Evolutionary conservation across 805 yeast species (phyloP).

Genomic region (Zygosaccharomyces pseudorouxii): DNA sequence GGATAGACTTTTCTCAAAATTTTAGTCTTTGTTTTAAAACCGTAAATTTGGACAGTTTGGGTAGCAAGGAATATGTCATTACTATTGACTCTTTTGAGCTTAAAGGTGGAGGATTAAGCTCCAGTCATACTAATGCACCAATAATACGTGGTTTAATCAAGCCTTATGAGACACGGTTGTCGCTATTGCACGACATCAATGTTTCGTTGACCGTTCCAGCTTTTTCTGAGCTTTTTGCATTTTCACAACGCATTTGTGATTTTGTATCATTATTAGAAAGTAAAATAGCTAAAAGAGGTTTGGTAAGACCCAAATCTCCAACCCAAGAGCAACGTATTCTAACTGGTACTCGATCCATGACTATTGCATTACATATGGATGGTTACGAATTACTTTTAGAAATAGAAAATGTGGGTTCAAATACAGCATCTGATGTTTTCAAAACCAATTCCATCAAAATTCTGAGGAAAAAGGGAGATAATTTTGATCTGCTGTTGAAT

Average conservation of each 20-base stretch:
- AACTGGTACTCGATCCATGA: constrained; percentile 4
- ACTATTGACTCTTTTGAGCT: constrained; percentile 4
- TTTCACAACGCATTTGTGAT: constrained; percentile 6
- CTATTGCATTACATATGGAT: constrained; percentile 3
- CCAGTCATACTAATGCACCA: constrained; percentile 4
- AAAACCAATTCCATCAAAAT: constrained; percentile 8
- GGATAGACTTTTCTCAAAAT: constrained; percentile 5
- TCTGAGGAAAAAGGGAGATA: neutral
- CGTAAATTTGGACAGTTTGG: constrained; percentile 7
- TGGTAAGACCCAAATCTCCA: neutral
- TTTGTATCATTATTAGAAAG: neutral
- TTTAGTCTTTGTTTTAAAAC: constrained; percentile 1
- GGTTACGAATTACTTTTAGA: constrained; percentile 2
- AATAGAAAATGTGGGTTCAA: constrained; percentile 5
- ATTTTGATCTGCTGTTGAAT: neutral
- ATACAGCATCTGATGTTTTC: constrained; percentile 6
- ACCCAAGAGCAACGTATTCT: constrained; percentile 1
- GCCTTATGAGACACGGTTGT: neutral
- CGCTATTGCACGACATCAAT: constrained; percentile 3
- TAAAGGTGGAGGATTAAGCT: constrained; percentile 6
- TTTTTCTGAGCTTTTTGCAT: neutral
- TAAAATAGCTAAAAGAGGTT: neutral
- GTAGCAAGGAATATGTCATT: constrained; percentile 5
- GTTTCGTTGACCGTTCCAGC: constrained; percentile 3
- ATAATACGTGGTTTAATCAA: constrained; percentile 8